Evolutionary conservation across 306 rosid species (phyloP).

Genomic region (Lotus japonicus): DNA sequence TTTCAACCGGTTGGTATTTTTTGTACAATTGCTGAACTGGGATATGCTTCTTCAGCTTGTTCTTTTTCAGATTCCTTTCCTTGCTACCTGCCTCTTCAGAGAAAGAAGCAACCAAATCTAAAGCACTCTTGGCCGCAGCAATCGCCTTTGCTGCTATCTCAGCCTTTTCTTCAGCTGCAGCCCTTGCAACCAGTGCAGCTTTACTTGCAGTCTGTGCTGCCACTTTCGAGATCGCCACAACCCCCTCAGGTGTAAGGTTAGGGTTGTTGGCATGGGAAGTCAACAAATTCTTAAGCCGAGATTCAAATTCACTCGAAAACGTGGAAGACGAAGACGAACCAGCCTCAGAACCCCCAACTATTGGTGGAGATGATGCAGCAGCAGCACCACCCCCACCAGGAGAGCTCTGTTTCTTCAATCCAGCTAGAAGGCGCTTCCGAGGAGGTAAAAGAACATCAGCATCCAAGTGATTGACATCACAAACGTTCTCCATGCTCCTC

Average conservation of each 20-base stretch:
- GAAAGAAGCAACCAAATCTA: slow-evolving; percentile 78
- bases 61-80: slow-evolving; percentile 58
- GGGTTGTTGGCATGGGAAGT: slow-evolving; percentile 44
- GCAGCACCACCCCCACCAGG: slow-evolving; percentile 39
- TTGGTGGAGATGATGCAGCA: slow-evolving; percentile 29
- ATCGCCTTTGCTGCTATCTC: slow-evolving; percentile 70
- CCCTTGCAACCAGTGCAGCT: slow-evolving; percentile 70
- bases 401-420: slow-evolving; percentile 65
- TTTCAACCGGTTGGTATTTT: slow-evolving; percentile 74
- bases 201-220: slow-evolving; percentile 54
- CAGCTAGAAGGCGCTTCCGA: slow-evolving; percentile 85
- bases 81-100: slow-evolving; percentile 50
- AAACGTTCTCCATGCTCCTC: slow-evolving; percentile 68
- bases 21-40: slow-evolving; percentile 90
- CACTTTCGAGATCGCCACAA: slow-evolving; percentile 59
- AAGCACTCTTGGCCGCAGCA: slow-evolving; percentile 81
- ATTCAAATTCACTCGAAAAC: slow-evolving; percentile 44
- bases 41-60: slow-evolving; percentile 75
- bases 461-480: slow-evolving; percentile 69
- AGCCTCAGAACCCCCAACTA: slow-evolving; percentile 29
- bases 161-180: slow-evolving; percentile 71
- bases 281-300: slow-evolving; percentile 53
- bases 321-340: slow-evolving; percentile 39
- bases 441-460: slow-evolving; percentile 87
- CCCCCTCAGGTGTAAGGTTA: slow-evolving; percentile 63